A percentile compares a stretch with the other conserved stretches of the same genome.
Conservation (phyloP, 768 basidiomycete genomes). For the Lactarius akahatsu region DNA sequence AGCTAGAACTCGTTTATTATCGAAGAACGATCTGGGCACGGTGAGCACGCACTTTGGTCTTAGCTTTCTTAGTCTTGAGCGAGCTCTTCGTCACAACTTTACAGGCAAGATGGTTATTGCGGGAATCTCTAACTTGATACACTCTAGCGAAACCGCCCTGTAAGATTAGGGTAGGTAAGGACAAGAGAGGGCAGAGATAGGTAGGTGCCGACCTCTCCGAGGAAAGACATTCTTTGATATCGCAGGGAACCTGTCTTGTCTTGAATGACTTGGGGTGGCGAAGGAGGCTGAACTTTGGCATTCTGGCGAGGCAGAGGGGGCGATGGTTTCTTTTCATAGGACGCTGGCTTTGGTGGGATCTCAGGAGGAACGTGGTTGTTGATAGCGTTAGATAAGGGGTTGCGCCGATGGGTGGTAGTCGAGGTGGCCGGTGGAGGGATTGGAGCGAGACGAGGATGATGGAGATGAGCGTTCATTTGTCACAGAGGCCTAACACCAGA, state of each 20-base stretch:
- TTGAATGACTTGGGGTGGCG: conserved; percentile 72
- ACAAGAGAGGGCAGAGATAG: neutral
- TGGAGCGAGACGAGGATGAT: conserved; percentile 18
- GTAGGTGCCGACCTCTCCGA: conserved; percentile 73
- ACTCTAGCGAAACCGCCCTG: conserved; percentile 95
- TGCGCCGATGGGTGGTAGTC: conserved; percentile 22
- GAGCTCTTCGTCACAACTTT: conserved; percentile 94
- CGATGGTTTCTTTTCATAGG: conserved; percentile 36
- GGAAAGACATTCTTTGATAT: conserved; percentile 73
- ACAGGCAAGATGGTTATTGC: conserved; percentile 70
- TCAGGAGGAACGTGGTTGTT: conserved; percentile 24
- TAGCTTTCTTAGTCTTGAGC: conserved; percentile 93
- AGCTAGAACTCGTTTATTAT: conserved; percentile 50
- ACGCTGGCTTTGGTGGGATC: conserved; percentile 17
- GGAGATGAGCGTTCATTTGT: conserved; percentile 27
- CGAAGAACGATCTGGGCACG: neutral
- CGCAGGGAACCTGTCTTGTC: conserved; percentile 58
- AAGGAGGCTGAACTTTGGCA: conserved; percentile 76
- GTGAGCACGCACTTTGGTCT: conserved; percentile 75
- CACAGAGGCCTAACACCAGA: conserved; percentile 30
- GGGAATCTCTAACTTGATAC: conserved; percentile 83
- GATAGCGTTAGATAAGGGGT: conserved; percentile 28
- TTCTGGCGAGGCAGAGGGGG: conserved; percentile 81
- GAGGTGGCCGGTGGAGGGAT: conserved; percentile 28
- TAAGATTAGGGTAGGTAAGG: conserved; percentile 6